Evolutionary conservation across 2,329 filamentous ascomycete genomes (phyloP).

Genomic region (Aspergillus latus): DNA sequence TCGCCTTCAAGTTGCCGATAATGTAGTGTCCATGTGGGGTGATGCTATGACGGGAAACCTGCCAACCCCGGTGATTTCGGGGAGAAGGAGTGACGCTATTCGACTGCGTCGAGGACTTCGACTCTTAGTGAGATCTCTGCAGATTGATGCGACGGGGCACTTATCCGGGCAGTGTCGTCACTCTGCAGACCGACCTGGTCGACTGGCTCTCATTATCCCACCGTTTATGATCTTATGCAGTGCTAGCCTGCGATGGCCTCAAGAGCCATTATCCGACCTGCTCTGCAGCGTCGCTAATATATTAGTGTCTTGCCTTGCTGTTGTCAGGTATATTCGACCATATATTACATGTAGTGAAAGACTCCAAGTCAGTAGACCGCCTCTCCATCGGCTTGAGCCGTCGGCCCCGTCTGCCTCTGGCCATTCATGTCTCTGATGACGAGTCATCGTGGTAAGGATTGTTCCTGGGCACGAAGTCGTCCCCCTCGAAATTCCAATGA

Average conservation of each 20-base stretch:
- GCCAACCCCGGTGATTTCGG: not conserved
- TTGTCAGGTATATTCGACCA: not conserved
- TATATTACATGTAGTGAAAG: too few species aligned
- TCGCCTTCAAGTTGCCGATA: not conserved
- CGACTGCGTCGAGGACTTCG: not conserved
- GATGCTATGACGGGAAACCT: not conserved
- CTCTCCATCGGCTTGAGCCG: slow-evolving; percentile 9
- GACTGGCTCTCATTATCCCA: not conserved
- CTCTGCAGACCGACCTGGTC: slow-evolving; percentile 6
- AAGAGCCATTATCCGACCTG: not conserved
- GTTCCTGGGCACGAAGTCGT: not conserved
- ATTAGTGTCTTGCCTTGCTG: not conserved
- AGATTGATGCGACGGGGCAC: slow-evolving; percentile 12
- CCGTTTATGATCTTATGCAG: slow-evolving; percentile 4
- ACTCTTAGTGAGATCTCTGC: slow-evolving; percentile 11
- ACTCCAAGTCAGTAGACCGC: not conserved
- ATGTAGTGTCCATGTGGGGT: not conserved
- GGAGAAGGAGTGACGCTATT: slow-evolving; percentile 7
- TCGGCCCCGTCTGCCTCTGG: slow-evolving; percentile 3
- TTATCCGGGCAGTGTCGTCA: slow-evolving; percentile 16
- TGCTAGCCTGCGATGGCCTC: not conserved
- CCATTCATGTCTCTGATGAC: not conserved
- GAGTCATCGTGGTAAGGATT: not conserved
- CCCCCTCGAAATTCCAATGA: not conserved
- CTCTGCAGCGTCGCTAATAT: not conserved